Base-by-base conservation (phyloP, 371 early-diverging fungal genomes). In the Haplosporangium sp. region DNA sequence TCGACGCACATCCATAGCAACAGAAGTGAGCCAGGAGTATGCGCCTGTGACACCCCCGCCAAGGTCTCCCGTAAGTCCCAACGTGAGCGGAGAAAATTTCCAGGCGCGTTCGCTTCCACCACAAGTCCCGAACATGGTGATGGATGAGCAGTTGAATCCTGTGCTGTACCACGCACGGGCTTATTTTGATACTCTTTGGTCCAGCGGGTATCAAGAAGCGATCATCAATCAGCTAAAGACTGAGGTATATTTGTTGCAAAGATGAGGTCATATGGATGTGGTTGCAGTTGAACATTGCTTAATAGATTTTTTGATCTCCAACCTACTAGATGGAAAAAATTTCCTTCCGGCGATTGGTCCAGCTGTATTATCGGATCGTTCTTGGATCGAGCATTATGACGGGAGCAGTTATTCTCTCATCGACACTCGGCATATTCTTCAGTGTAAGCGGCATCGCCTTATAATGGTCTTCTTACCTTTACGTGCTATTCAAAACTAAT, bases 151-250 rank as follows among this genome's bases (percentile, higher is more conserved):
- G 18, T 29, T 59, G 1, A 69, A 55, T 40, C 69, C 69, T 18
- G 46, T 62, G 5, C 37, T 79, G 11, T 64, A 64, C n/a, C 61
- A 37, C 5, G 65, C 73, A 38, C 61, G 80, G 6, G 40, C 53
- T 0, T 86, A 84, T 21, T 62, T 87, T 37, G 69, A 81, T 42
- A 73, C 69, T 5, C 80, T 84, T 40, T 89, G 87, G 87, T 69
- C 77, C 10, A 53, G 63, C 2, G 85, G 84, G 0, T 81, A 79
- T 21, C 82, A 77, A 10, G 73, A 75, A 11, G 51, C 67, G 0
- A 79, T 89, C 0, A 50, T 82, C 5, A 47, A 62, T 0, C 81
- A 76, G 14, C 62, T 80, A n/a, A 12, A 64, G 63, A 3, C 36
- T 40, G 20, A 83, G 81, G 47, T 80, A 66, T 5, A 82, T 81